phyloP scores from a whole-genome alignment of 1,284 basidiomycete species.

The Heliocybe sulcata region DNA sequence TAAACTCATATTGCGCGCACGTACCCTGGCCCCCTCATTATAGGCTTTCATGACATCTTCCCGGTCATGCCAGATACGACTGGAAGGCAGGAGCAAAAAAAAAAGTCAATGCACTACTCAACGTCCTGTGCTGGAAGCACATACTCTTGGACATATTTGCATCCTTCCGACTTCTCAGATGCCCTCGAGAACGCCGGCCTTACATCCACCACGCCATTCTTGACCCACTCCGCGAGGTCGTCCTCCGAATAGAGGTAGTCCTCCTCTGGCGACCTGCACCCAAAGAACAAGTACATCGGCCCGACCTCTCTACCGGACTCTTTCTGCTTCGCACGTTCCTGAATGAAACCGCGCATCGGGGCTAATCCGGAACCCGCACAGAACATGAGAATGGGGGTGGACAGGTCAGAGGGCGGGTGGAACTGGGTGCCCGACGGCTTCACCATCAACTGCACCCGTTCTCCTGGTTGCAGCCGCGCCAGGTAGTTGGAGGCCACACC shows the following conservation, averaged over 20 bases:
- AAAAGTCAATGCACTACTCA: not conserved
- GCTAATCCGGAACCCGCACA: slow-evolving; percentile 43
- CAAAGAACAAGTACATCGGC: slow-evolving; percentile 39
- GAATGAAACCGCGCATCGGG: slow-evolving; percentile 47
- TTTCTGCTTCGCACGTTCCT: slow-evolving; percentile 43
- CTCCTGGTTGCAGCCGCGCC: slow-evolving; percentile 31
- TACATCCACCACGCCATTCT: slow-evolving; percentile 39
- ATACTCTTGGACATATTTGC: slow-evolving; percentile 44
- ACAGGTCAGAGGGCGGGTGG: slow-evolving; percentile 38
- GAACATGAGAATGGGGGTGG: slow-evolving; percentile 39
- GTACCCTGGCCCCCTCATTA: not conserved
- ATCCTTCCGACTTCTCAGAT: slow-evolving; percentile 29
- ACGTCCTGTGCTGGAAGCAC: slow-evolving; percentile 13
- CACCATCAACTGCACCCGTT: slow-evolving; percentile 37
- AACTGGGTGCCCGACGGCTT: slow-evolving; percentile 34
- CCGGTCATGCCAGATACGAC: not conserved
- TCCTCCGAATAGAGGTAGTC: slow-evolving; percentile 38
- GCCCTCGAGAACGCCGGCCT: slow-evolving; percentile 39
- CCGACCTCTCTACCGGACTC: slow-evolving; percentile 36
- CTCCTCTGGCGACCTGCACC: slow-evolving; percentile 33
- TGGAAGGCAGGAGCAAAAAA: not conserved
- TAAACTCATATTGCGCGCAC: not conserved
- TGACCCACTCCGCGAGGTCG: slow-evolving; percentile 36
- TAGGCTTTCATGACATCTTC: not conserved
- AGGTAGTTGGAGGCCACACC: slow-evolving; percentile 46